Evolutionary conservation across 306 rosid genomes (phyloP), one percentile per base, ranked within the genome.

Genomic region (Prunus salicina): DNA sequence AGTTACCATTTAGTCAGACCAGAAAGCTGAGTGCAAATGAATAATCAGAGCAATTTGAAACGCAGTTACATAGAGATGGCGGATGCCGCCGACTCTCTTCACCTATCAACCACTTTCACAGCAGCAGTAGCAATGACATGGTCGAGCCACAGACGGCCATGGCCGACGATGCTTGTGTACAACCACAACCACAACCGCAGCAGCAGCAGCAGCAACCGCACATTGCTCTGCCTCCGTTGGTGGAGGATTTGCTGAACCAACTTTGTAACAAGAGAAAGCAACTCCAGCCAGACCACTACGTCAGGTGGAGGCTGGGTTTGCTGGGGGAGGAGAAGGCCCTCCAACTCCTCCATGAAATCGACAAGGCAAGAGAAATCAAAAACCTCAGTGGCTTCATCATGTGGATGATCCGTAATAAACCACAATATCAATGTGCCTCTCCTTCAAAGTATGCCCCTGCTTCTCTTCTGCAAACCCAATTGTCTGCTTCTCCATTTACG

Each of bases 241-340:
- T 84, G 4, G 81, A 81, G 77, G 67, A 55, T 0, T 11, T 81
- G n/a, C 63, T 87, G 12, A 2, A 25, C 3, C 1, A 14, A 0
- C 69, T 88, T 1, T 85, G 89, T 51, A 3, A 1, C 3, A 27
- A 66, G 5, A 81, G 70, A 65, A 24, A 68, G 1, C 83, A 69
- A 66, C 46, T 28, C 0, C 83, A 71, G 3, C 81, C 76, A 0
- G 61, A 45, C 14, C 30, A 76, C 25, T 4, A 16, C 0, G 41
- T 74, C 10, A 65, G 78, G 16, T 69, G 38, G 20, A n/a, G 24
- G 38, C 79, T 88, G 12, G 80, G 81, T 1, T 61, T 25, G 4
- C 16, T 74, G 2, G 79, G 74, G 3, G 87, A 88, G 51, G 67
- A 81, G 56, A 45, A 10, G 19, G 87, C 91, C 19, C 46, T 81